A percentile compares a stretch with the other conserved stretches of the same genome.
Conservation (phyloP, 345 rosid species). For the Reutealis trisperma region DNA sequence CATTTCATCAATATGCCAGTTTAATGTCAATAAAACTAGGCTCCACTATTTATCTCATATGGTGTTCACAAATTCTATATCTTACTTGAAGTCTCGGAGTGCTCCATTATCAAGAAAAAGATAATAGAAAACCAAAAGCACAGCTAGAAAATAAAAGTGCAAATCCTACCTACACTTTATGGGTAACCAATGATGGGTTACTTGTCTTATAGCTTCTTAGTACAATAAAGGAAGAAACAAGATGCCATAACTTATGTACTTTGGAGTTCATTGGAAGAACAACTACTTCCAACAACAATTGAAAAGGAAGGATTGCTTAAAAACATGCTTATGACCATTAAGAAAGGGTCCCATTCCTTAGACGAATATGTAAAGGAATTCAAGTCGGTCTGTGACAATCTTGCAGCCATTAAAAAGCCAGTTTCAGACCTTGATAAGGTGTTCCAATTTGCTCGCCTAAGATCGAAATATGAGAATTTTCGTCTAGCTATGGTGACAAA, state of each 20-base stretch:
- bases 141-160: too few relatives aligned
- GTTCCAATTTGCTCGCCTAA: neutral
- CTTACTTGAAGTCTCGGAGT: neutral
- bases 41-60: too few relatives aligned
- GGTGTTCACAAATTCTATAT: too few relatives aligned
- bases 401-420: neutral
- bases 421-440: neutral
- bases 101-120: neutral
- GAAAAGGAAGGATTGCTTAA: neutral
- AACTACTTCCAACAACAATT: too few relatives aligned
- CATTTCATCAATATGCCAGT: too few relatives aligned
- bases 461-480: neutral
- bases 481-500: neutral
- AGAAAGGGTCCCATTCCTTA: neutral
- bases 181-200: neutral
- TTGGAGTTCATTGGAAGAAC: conserved; percentile 1
- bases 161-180: conserved; percentile 1
- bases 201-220: neutral
- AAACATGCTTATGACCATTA: conserved; percentile 5
- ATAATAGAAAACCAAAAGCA: neutral
- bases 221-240: too few relatives aligned
- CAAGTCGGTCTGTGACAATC: neutral
- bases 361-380: neutral
- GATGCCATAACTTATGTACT: too few relatives aligned
- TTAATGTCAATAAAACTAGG: too few relatives aligned